Evolutionary conservation across 1,284 basidiomycete species (phyloP).

Genomic region (Austropuccinia psidii): DNA sequence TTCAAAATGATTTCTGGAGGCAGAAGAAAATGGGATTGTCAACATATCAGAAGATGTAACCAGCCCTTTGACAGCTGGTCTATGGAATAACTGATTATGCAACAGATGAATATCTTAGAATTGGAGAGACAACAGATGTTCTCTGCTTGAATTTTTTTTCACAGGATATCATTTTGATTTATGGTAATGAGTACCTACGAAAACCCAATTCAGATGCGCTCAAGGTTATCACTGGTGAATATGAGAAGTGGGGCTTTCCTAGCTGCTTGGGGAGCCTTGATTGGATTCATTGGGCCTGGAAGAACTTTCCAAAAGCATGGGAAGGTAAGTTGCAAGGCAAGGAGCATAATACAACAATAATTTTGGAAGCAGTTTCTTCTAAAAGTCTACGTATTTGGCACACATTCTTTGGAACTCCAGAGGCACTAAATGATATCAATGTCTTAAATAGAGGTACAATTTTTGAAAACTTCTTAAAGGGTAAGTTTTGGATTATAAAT

Average conservation of each 20-base stretch:
- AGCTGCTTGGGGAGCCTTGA: conserved; percentile 18
- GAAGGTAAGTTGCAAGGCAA: conserved; percentile 1
- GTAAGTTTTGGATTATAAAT: background rate
- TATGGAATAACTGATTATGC: no score
- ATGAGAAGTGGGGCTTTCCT: background rate
- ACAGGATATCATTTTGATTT: no score
- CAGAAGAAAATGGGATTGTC: no score
- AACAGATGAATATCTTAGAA: no score
- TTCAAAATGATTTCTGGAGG: no score
- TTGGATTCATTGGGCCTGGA: conserved; percentile 30
- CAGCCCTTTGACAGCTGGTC: no score
- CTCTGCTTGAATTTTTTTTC: no score
- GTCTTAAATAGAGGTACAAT: no score
- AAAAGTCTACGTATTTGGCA: conserved; percentile 9
- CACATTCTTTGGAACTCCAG: background rate
- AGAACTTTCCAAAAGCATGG: conserved; percentile 1
- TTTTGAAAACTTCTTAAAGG: background rate
- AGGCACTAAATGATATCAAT: conserved; percentile 16
- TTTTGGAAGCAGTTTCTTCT: background rate
- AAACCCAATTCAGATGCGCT: background rate
- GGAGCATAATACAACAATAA: background rate
- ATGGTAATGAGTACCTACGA: background rate
- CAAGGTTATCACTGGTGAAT: background rate
- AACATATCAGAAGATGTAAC: no score
- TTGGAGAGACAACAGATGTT: no score